Conservation (phyloP, 2,329 filamentous ascomycete species). For the Tolypocladium tundrense region DNA sequence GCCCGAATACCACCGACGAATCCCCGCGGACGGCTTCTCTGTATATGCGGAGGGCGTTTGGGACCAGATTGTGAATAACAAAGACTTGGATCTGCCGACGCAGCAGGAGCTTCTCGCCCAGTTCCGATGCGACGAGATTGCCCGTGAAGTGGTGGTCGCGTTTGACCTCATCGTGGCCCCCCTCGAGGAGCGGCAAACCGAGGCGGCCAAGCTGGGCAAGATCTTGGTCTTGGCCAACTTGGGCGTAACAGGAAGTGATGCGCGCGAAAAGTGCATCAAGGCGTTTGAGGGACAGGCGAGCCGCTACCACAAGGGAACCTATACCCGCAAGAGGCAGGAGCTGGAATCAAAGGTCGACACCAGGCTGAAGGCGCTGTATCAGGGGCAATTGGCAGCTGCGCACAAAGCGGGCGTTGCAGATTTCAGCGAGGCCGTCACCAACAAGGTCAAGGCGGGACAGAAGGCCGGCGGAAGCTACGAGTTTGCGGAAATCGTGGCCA, state of each 20-base stretch:
- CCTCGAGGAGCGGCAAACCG: conserved; percentile 76
- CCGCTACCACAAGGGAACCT: conserved; percentile 94
- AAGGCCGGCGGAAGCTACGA: conserved; percentile 87
- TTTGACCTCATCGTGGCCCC: conserved; percentile 79
- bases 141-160: conserved; percentile 70
- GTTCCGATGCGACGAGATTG: conserved; percentile 95
- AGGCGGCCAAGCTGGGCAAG: conserved; percentile 62
- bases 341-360: conserved; percentile 78
- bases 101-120: conserved; percentile 95
- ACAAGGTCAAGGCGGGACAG: conserved; percentile 81
- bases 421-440: conserved; percentile 81
- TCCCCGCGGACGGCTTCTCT: conserved; percentile 94
- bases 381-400: conserved; percentile 76
- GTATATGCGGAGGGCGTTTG: conserved; percentile 89
- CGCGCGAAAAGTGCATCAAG: conserved; percentile 63
- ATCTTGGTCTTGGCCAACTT: conserved; percentile 64
- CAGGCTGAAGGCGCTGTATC: conserved; percentile 79
- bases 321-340: conserved; percentile 73
- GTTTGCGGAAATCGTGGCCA: conserved; percentile 85
- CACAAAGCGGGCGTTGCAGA: conserved; percentile 79
- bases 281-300: conserved; percentile 87
- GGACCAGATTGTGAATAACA: conserved; percentile 99
- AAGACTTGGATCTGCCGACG: conserved; percentile 90
- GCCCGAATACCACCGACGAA: conserved; percentile 88
- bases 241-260: conserved; percentile 60